Evolutionary conservation across 2,329 filamentous ascomycete genomes (phyloP), one percentile per base, ranked within the genome.

Genomic region (Phaeoacremonium minimum): DNA sequence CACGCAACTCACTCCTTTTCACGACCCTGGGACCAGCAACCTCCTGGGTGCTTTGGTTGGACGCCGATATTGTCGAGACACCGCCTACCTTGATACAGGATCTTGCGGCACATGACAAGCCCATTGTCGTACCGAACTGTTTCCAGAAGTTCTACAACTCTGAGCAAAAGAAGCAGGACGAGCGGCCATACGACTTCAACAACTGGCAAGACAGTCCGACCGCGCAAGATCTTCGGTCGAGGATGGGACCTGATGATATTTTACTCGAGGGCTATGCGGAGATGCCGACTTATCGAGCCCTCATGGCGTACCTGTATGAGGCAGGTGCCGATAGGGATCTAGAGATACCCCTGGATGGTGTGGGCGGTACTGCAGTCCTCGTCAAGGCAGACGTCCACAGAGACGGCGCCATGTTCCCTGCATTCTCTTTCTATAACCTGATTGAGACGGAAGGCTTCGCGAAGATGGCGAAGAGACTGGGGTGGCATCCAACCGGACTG

Each of bases 401-500:
- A 17, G 93, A 98, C 55, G 93, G 93, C 15, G 91, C 93, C 57
- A 98, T 97, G 91, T 98, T 98, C 66, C 93, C 93, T 14, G 79
- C 93, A 0, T 98, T 98, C 57, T 66, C 91, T 4, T 98, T 98
- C 57, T 97, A 96, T 58, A 85, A 98, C 61, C 72, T 98, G 42
- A 94, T 98, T 43, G 93, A 98, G 70, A 97, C 93, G 1, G 93
- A 98, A 56, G 93, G 93, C 0, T 98, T 98, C 55, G 90, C 93
- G 14, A 95, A 91, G 66, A 98, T 98, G 93, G 90, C 90, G 11
- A 84, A 79, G 58, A 73, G 93, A 46, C 62, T 98, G 54, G 89
- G 89, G 33, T 96, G 89, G 82, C 74, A 83, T 43, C 77, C 86
- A 40, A 88, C 75, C 49, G 93, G 93, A n/a, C 67, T 97, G 54